Evolutionary conservation across 441 rosid genomes (phyloP).

Genomic region (Theobroma grandiflorum): DNA sequence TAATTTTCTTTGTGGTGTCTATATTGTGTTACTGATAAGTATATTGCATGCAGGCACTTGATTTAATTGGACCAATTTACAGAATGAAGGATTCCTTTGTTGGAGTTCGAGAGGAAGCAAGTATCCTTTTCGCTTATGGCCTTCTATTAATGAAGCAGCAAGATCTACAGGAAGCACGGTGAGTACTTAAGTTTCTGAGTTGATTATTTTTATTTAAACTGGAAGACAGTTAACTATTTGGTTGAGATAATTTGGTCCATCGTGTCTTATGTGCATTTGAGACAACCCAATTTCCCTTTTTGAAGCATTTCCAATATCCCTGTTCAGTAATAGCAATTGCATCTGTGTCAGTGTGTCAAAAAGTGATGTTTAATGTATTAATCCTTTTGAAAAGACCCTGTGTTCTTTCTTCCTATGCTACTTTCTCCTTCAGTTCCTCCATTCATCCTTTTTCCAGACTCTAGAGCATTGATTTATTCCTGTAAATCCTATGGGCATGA

Average conservation of each 20-base stretch:
- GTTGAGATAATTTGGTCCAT: not conserved
- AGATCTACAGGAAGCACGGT: slow-evolving; percentile 94
- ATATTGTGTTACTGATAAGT: slow-evolving; percentile 24
- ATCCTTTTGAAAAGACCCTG: slow-evolving; percentile 5
- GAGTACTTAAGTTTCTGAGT: slow-evolving; percentile 29
- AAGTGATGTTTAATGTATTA: slow-evolving; percentile 2
- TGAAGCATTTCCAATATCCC: not conserved
- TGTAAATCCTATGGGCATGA: slow-evolving; percentile 23
- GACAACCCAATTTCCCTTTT: not conserved
- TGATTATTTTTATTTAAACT: slow-evolving; percentile 19
- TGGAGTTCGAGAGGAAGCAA: slow-evolving; percentile 92
- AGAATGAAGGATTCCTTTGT: slow-evolving; percentile 80
- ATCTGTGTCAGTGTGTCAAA: not conserved
- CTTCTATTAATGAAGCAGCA: slow-evolving; percentile 94
- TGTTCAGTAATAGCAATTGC: slow-evolving; percentile 8
- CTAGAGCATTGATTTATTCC: not conserved
- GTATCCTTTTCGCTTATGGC: slow-evolving; percentile 92
- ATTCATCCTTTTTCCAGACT: not conserved
- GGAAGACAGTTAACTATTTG: not conserved
- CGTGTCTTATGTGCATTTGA: slow-evolving; percentile 14
- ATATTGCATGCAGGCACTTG: slow-evolving; percentile 73
- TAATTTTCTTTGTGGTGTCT: slow-evolving; percentile 16
- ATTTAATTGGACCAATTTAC: slow-evolving; percentile 87
- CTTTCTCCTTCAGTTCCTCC: slow-evolving; percentile 1
- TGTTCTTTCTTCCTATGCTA: not conserved